A percentile compares a stretch with the other conserved stretches of the same genome.
phyloP scores from a whole-genome alignment of 148 eudicot genomes.

The Pharnaceum exiguum region DNA sequence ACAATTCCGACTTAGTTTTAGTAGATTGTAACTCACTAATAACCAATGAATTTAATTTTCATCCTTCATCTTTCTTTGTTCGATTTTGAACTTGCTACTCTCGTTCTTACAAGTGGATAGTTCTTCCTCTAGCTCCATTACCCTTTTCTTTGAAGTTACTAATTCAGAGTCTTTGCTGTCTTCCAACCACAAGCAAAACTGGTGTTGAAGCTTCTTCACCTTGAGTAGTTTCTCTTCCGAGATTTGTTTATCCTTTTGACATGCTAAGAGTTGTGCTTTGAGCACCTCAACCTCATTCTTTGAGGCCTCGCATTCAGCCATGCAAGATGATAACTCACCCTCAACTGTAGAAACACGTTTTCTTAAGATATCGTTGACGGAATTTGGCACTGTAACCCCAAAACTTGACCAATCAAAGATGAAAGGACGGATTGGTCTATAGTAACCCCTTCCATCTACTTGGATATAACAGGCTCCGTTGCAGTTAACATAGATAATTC shows the following conservation, averaged over 20 bases:
- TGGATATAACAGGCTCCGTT: conserved; percentile 1
- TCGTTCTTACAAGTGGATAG: no score
- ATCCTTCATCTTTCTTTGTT: no score
- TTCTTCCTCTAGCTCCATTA: no score
- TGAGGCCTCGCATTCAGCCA: neutral
- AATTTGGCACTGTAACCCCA: conserved; percentile 16
- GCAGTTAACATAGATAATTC: conserved; percentile 14
- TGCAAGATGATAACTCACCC: neutral
- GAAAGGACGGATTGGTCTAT: neutral
- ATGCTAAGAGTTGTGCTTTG: neutral
- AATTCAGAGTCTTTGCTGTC: no score
- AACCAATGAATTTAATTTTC: no score
- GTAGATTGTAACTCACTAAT: no score
- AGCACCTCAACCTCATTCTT: neutral
- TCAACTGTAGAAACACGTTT: neutral
- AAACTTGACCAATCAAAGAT: conserved; percentile 23
- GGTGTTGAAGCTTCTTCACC: conserved; percentile 6
- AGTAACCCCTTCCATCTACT: neutral
- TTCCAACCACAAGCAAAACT: no score
- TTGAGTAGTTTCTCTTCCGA: neutral
- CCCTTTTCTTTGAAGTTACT: no score
- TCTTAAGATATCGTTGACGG: neutral
- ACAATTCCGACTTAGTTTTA: no score
- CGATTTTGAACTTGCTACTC: no score
- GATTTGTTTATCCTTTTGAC: neutral